Evolutionary conservation across 2,329 filamentous ascomycete genomes (phyloP), one percentile per base, ranked within the genome.

Genomic region (Leptographium procerum): DNA sequence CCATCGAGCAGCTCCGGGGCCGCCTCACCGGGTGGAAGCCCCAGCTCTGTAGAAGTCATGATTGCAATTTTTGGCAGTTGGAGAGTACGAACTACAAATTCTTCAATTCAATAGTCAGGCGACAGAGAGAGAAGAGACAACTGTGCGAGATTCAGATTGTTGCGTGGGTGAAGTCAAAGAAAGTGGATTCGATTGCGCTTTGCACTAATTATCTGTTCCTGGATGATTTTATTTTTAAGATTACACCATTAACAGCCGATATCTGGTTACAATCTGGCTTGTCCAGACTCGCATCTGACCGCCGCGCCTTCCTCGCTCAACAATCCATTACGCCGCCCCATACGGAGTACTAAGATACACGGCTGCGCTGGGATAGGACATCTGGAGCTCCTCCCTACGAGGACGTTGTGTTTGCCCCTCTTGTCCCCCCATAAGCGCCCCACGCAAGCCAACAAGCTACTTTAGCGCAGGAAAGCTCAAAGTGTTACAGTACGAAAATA

Each of bases 1-100:
- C 88, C 84, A 31, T 84, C 81, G 36, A 81, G 72, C 10, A 84
- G 73, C 69, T 80, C 77, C 40, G 78, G 75, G 57, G 78, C 79
- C 52, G 80, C 73, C 51, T 78, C 72, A 60, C 78, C 77, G 2
- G 72, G 71, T 10, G 73, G 73, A 52, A 61, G 61, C 19, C 60
- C 61, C 19, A 13, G 52, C n/a, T 63, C 56, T 4, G 58, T 22
- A 26, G 62, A 55, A 13, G 58, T 40, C 62, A 63, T 63, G 31
- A 11, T 34, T n/a, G 19, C 19, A 19, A 19, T 14, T 48, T 29
- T 22, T 28, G 33, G 22, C 24, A 48, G 8, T 16, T 7, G 13
- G 45, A 14, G 31, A 43, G 26, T 16, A 45, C n/a, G 26, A 10
- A 33, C 26, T 34, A 54, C 11, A n/a, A 8, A 8, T 43, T 43